Percentiles rank a stretch among this genome's conserved stretches.
Evolutionary conservation across 768 basidiomycete species (phyloP).

Genomic region (Panaeolus papilionaceus): DNA sequence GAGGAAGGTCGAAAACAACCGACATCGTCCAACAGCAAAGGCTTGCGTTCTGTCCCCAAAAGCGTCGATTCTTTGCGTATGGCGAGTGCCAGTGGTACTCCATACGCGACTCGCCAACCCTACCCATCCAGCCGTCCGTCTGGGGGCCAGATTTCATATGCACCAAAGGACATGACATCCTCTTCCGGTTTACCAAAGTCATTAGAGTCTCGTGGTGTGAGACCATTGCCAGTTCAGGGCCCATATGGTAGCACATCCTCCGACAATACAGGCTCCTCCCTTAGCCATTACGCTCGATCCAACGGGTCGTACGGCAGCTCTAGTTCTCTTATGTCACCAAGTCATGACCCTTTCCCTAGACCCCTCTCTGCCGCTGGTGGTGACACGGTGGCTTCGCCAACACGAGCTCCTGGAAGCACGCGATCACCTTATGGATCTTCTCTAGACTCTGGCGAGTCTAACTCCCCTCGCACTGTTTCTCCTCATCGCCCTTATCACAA

Average conservation of each 20-base stretch:
- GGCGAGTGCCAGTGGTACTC: constrained; percentile 28
- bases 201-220: constrained; percentile 39
- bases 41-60: constrained; percentile 43
- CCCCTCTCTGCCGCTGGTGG: constrained; percentile 66
- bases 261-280: constrained; percentile 27
- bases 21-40: constrained; percentile 20
- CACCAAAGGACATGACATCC: constrained; percentile 30
- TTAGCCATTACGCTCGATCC: constrained; percentile 25
- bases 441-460: constrained; percentile 41
- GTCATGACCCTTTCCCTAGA: constrained; percentile 63
- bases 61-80: constrained; percentile 58
- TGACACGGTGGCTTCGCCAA: constrained; percentile 49
- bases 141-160: constrained; percentile 31
- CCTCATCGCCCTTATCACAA: constrained; percentile 36
- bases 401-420: constrained; percentile 21
- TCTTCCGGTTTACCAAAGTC: constrained; percentile 47
- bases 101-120: constrained; percentile 33
- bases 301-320: constrained; percentile 27
- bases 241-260: constrained; percentile 38
- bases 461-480: constrained; percentile 47
- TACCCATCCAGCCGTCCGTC: constrained; percentile 42
- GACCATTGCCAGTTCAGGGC: constrained; percentile 51
- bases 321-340: constrained; percentile 46
- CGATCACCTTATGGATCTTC: constrained; percentile 32
- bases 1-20: constrained; percentile 48